These are phyloP conservation scores for Adansonia grandidieri DNA, from an alignment of 441 rosid species.

Conservation along the genomic window DNA sequence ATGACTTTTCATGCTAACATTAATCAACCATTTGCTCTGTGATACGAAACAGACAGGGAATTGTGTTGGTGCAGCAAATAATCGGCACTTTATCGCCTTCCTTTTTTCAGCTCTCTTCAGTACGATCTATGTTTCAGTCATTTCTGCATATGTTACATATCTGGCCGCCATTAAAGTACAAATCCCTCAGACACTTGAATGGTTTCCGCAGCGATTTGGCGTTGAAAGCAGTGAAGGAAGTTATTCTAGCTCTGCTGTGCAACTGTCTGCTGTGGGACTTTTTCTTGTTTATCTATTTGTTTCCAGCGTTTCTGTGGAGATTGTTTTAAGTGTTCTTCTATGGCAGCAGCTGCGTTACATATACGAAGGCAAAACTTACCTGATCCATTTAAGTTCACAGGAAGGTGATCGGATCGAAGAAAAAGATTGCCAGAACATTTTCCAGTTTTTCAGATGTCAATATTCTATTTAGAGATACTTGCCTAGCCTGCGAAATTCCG, in stretches of 20 bases:
- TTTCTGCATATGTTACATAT: slow-evolving; percentile 40
- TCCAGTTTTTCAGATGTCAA: slow-evolving; percentile 76
- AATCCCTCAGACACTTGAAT: slow-evolving; percentile 16
- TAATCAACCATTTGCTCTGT: background rate
- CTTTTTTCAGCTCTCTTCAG: slow-evolving; percentile 74
- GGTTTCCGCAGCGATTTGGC: slow-evolving; percentile 28
- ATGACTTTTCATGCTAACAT: background rate
- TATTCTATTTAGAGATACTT: slow-evolving; percentile 54
- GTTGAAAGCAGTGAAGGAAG: slow-evolving; percentile 49
- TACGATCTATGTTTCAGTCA: slow-evolving; percentile 41
- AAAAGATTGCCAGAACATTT: slow-evolving; percentile 47
- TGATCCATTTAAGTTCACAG: slow-evolving; percentile 55
- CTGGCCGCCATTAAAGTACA: slow-evolving; percentile 52
- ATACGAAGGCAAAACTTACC: slow-evolving; percentile 65
- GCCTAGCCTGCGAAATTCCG: slow-evolving; percentile 45
- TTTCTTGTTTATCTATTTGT: slow-evolving; percentile 73
- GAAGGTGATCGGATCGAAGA: slow-evolving; percentile 49
- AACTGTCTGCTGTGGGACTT: slow-evolving; percentile 65
- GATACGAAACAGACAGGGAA: slow-evolving; percentile 69
- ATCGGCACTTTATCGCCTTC: slow-evolving; percentile 63
- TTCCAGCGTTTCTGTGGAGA: slow-evolving; percentile 68
- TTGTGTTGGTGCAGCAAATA: slow-evolving; percentile 90
- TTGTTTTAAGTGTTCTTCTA: slow-evolving; percentile 67
- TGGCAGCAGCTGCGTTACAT: slow-evolving; percentile 57
- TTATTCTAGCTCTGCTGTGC: slow-evolving; percentile 51